Evolutionary conservation across 768 basidiomycete species (phyloP).

Genomic region (Podaxis sp.): DNA sequence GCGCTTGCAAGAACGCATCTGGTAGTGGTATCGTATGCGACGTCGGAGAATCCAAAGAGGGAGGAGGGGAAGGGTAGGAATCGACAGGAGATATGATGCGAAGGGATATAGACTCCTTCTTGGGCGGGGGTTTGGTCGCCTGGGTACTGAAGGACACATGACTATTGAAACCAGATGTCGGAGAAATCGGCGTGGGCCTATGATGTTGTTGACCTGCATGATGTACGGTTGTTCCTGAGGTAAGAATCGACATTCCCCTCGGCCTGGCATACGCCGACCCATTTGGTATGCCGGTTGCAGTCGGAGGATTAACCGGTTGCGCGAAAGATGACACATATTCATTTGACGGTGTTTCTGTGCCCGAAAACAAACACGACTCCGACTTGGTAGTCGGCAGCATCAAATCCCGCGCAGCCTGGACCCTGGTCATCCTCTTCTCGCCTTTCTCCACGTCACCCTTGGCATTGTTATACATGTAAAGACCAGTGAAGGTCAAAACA

Average conservation of each 20-base stretch:
- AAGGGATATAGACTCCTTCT: slow-evolving; percentile 12
- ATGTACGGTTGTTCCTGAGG: slow-evolving; percentile 7
- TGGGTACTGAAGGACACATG: not conserved
- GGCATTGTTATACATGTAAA: slow-evolving; percentile 96
- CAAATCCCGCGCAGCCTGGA: slow-evolving; percentile 69
- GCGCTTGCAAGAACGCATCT: not conserved
- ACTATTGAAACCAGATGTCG: slow-evolving; percentile 3
- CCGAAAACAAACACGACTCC: slow-evolving; percentile 52
- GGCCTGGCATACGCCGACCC: slow-evolving; percentile 34
- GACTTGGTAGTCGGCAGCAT: slow-evolving; percentile 66
- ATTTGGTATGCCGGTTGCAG: slow-evolving; percentile 8
- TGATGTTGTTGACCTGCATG: slow-evolving; percentile 13
- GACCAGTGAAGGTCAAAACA: slow-evolving; percentile 79
- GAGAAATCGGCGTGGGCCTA: slow-evolving; percentile 6
- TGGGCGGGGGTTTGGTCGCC: slow-evolving; percentile 1
- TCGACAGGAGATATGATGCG: slow-evolving; percentile 28
- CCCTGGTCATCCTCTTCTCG: slow-evolving; percentile 81
- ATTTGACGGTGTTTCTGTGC: slow-evolving; percentile 36
- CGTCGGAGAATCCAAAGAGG: slow-evolving; percentile 33
- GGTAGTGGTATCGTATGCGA: slow-evolving; percentile 26
- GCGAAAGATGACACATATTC: slow-evolving; percentile 11
- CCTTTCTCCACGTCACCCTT: slow-evolving; percentile 92
- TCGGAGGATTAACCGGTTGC: not conserved
- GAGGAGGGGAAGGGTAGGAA: slow-evolving; percentile 52
- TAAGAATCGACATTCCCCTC: slow-evolving; percentile 27